Base-by-base conservation (phyloP, 1,139 yeast species). In the Scheffersomyces segobiensis region DNA sequence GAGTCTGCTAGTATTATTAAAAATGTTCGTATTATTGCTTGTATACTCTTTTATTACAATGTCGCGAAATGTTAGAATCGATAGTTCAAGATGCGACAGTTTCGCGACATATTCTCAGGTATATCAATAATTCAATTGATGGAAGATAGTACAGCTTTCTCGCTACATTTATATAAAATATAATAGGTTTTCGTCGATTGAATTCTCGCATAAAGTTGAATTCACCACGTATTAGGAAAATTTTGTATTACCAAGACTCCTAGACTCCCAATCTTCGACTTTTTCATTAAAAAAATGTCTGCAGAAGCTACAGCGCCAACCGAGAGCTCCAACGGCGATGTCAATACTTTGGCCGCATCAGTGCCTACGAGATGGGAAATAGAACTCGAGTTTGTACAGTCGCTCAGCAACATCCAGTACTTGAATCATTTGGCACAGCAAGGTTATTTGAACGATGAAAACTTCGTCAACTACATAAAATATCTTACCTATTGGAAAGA, bases 351-450 rank as follows among this genome's bases (percentile, higher is more conserved):
- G 50, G 20, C 20, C 10, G 14, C 21, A 10, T 48, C 50, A 6
- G 62, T 88, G 32, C 95, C 96, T 17, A 84, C 89, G 12, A 72
- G 96, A 63, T 90, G 93, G 91, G 96, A 90, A 66, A 85, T 89
- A 46, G 96, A 89, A 67, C 79, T 89, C 46, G 96, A 89, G 76
- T 91, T 90, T 71, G 91, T 90, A 6, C 97, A 90, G 71, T 86
- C 93, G n/a, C 78, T 90, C 54, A 86, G 93, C 20, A 91, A 90
- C 69, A 87, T 91, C 52, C 93, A 87, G 71, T 90, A 91, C 65
- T 77, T 91, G 59, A 86, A 87, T 66, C 89, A 84, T 65, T 75
- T 90, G 52, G 96, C 96, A 0, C 96, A 90, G 70, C 87, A 85
- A 63, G 87, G 87, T 60, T 87, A 86, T 65, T 76, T 90, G 50